Percentiles rank a stretch among this genome's conserved stretches.
Conservation (phyloP, 225 moss, liverwort and hornwort species). For the Physcomitrellopsis africana region DNA sequence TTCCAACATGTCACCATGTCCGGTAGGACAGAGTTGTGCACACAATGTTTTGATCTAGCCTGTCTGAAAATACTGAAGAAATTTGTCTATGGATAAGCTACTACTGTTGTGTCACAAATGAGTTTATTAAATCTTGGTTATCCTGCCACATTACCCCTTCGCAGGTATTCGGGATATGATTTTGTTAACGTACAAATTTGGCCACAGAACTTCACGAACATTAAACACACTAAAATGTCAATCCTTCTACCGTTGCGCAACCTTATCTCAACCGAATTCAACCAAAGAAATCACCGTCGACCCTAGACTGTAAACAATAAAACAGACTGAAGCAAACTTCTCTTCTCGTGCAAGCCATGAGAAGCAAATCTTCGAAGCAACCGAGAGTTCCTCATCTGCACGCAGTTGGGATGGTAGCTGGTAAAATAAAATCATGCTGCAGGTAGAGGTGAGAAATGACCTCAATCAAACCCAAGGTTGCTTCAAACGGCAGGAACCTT, state of each 20-base stretch:
- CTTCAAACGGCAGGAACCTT: background rate
- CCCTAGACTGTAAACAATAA: background rate
- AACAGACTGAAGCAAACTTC: background rate
- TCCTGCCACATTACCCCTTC: no score
- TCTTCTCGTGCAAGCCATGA: background rate
- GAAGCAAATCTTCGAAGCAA: background rate
- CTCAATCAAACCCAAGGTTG: no score
- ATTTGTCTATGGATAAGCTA: no score
- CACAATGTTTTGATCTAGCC: no score
- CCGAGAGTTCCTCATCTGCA: background rate
- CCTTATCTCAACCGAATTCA: background rate
- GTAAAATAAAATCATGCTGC: no score
- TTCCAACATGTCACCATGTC: no score
- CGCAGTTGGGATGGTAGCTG: no score
- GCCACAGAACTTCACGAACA: background rate
- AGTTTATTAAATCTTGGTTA: no score
- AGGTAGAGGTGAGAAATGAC: no score
- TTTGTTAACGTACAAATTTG: constrained; percentile 7
- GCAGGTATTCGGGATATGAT: background rate
- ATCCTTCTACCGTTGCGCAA: background rate
- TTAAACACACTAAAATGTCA: background rate
- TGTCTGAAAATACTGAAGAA: no score
- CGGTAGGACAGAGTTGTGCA: no score
- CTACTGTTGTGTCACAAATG: no score
- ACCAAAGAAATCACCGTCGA: background rate